phyloP scores from a whole-genome alignment of 495 filamentous ascomycete genomes.

The Penicillium cinerascens region DNA sequence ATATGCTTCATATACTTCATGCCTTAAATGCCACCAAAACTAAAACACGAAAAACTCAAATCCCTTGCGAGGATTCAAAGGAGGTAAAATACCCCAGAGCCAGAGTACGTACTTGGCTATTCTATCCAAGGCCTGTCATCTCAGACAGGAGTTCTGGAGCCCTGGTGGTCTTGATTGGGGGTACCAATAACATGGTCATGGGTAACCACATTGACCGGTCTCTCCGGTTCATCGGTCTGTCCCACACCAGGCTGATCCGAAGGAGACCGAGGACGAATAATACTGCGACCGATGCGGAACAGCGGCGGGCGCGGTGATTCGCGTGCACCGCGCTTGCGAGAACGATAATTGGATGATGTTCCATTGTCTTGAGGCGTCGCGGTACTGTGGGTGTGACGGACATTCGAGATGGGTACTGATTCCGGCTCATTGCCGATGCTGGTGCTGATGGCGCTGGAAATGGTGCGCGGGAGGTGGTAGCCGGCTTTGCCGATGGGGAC shows the following conservation, averaged over 20 bases:
- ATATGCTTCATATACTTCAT: not conserved
- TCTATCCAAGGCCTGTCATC: not conserved
- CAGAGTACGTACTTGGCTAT: not conserved
- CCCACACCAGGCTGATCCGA: conserved; percentile 22
- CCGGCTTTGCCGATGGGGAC: conserved; percentile 83
- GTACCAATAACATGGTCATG: conserved; percentile 6
- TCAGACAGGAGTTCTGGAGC: not conserved
- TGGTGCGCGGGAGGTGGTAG: conserved; percentile 70
- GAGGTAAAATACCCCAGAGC: not conserved
- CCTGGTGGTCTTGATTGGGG: not conserved
- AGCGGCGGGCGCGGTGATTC: conserved; percentile 37
- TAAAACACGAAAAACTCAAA: not conserved
- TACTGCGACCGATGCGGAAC: conserved; percentile 50
- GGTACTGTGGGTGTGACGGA: conserved; percentile 35
- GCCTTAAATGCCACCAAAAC: not conserved
- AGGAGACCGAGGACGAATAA: conserved; percentile 31
- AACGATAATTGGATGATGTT: conserved; percentile 15
- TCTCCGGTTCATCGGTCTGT: conserved; percentile 30
- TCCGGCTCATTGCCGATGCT: conserved; percentile 30
- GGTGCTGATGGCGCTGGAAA: conserved; percentile 57
- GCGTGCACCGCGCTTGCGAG: conserved; percentile 25
- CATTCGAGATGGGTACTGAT: conserved; percentile 29
- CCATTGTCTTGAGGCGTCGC: conserved; percentile 24
- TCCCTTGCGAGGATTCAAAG: not conserved
- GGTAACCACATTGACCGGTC: conserved; percentile 31